phyloP scores from a whole-genome alignment of 495 filamentous ascomycete genomes.

The Podospora tetraspora region DNA sequence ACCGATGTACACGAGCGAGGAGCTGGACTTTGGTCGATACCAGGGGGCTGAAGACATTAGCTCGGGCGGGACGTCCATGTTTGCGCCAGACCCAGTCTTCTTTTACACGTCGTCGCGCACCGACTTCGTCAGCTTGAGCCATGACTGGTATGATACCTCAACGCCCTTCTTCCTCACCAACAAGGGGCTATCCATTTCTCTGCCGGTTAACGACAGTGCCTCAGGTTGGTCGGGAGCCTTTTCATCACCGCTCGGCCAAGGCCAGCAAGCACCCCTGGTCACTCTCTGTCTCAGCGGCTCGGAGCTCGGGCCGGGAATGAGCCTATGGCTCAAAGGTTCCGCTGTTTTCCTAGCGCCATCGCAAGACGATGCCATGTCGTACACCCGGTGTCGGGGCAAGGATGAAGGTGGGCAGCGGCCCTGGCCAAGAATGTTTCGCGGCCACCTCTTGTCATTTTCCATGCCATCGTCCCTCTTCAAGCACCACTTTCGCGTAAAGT shows the following conservation, averaged over 20 bases:
- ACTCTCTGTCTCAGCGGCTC: background rate
- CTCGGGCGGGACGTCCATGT: background rate
- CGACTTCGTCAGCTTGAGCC: too few species aligned
- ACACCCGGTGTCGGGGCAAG: background rate
- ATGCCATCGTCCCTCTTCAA: background rate
- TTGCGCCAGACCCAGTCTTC: constrained; percentile 3
- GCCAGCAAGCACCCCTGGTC: background rate
- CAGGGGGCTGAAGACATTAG: background rate
- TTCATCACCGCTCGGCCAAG: background rate
- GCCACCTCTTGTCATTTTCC: background rate
- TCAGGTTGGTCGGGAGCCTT: background rate
- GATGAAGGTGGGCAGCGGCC: background rate
- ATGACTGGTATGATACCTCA: background rate
- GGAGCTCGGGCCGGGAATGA: too few species aligned
- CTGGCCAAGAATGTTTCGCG: too few species aligned
- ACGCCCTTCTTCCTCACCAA: background rate
- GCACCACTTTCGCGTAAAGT: background rate
- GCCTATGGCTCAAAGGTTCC: too few species aligned
- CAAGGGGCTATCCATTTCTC: constrained; percentile 3
- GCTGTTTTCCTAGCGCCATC: background rate
- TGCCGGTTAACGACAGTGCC: background rate
- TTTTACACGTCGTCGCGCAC: background rate
- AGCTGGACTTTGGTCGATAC: background rate
- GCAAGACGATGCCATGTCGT: background rate
- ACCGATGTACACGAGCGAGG: background rate